phyloP scores from a whole-genome alignment of 192 early-diverging fungal species.

The Coemansia sp. region DNA sequence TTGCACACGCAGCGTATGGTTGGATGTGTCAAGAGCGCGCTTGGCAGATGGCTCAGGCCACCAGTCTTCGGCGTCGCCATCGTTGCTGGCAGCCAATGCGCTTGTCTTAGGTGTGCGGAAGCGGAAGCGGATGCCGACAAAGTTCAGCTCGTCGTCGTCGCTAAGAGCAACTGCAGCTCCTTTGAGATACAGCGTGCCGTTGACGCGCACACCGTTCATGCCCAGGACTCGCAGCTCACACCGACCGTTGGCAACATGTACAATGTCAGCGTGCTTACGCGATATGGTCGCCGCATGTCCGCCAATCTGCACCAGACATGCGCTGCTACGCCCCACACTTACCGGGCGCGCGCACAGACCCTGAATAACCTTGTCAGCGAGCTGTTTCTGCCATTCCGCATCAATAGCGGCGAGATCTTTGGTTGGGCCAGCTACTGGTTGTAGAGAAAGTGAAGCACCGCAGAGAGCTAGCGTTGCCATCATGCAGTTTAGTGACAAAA shows the following conservation, averaged over 20 bases:
- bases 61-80: slow-evolving; percentile 29
- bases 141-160: slow-evolving; percentile 46
- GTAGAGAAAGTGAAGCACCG: not conserved
- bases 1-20: not conserved
- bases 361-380: slow-evolving; percentile 33
- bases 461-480: slow-evolving; percentile 3
- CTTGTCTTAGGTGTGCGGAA: slow-evolving; percentile 30
- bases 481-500: not conserved
- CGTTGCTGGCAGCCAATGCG: not conserved
- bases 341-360: slow-evolving; percentile 31
- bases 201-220: slow-evolving; percentile 53
- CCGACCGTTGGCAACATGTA: slow-evolving; percentile 4
- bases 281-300: slow-evolving; percentile 43
- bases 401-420: not conserved
- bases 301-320: slow-evolving; percentile 42
- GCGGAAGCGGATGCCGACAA: slow-evolving; percentile 52
- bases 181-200: slow-evolving; percentile 27
- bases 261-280: slow-evolving; percentile 43
- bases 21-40: slow-evolving; percentile 7
- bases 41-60: slow-evolving; percentile 45
- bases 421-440: not conserved
- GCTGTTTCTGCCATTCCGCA: slow-evolving; percentile 28
- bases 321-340: slow-evolving; percentile 49
- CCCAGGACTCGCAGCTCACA: slow-evolving; percentile 43
- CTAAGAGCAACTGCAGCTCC: slow-evolving; percentile 25